Evolutionary conservation across 2,329 filamentous ascomycete species (phyloP).

Genomic region (Tolypocladium sp.): DNA sequence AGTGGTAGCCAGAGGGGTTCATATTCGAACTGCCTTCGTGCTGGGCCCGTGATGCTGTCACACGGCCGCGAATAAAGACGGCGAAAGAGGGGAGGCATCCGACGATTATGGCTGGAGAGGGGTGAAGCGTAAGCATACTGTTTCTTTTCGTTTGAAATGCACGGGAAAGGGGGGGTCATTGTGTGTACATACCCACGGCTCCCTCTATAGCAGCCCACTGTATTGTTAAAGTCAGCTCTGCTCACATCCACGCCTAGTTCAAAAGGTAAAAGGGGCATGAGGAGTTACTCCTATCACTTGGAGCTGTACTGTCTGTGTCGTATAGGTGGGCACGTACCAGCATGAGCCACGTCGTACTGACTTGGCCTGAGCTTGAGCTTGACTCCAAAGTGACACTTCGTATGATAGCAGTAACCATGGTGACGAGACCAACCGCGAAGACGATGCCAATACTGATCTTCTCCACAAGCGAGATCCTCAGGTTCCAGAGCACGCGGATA

Average conservation of each 20-base stretch:
- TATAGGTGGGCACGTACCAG: constrained; percentile 3
- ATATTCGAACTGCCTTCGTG: constrained; percentile 2
- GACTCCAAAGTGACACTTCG: constrained; percentile 8
- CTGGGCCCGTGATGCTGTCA: constrained; percentile 3
- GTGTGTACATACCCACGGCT: constrained; percentile 6
- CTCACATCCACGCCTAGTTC: too few relatives aligned
- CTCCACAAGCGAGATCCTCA: constrained; percentile 7
- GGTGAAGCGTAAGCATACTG: neutral
- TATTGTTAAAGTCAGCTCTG: neutral
- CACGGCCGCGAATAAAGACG: constrained; percentile 8
- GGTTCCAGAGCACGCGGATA: constrained; percentile 8
- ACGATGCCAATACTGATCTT: constrained; percentile 9
- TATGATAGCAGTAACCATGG: constrained; percentile 10
- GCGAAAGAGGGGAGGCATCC: constrained; percentile 10
- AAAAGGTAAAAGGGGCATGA: neutral
- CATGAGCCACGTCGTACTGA: constrained; percentile 12
- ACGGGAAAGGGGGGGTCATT: too few relatives aligned
- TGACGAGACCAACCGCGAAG: constrained; percentile 8
- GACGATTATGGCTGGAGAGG: constrained; percentile 7
- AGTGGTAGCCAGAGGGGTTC: constrained; percentile 1
- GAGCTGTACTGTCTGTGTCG: neutral
- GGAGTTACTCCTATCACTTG: too few relatives aligned
- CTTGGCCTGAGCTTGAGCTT: constrained; percentile 6
- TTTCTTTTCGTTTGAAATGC: neutral
- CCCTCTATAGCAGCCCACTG: constrained; percentile 11